phyloP scores from a whole-genome alignment of 352 stramenopile genomes.

The Thalassiosira ordinaria region DNA sequence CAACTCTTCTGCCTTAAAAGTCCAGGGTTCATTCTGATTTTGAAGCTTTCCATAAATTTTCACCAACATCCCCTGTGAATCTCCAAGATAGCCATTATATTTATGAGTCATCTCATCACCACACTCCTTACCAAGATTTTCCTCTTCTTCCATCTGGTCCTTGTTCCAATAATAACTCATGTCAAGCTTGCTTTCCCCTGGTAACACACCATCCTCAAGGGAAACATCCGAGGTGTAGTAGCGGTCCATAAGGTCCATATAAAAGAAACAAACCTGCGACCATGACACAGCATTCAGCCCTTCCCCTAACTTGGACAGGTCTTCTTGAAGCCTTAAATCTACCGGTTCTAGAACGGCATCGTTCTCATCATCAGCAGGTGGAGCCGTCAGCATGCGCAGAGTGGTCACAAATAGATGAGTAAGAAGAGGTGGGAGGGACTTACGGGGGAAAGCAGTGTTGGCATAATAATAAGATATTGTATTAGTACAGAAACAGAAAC shows the following conservation, averaged over 20 bases:
- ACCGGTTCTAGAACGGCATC: slow-evolving; percentile 28
- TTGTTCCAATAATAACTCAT: slow-evolving; percentile 58
- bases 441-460: too few relatives aligned
- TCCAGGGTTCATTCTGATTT: slow-evolving; percentile 75
- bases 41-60: slow-evolving; percentile 69
- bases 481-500: too few relatives aligned
- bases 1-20: slow-evolving; percentile 79
- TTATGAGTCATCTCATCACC: slow-evolving; percentile 16
- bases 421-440: slow-evolving; percentile 75
- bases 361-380: slow-evolving; percentile 13
- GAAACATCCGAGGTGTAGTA: slow-evolving; percentile 72
- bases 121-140: slow-evolving; percentile 22
- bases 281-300: slow-evolving; percentile 73
- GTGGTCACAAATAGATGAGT: slow-evolving; percentile 76
- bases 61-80: slow-evolving; percentile 38
- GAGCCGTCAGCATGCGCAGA: slow-evolving; percentile 61
- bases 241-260: slow-evolving; percentile 83
- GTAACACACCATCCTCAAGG: slow-evolving; percentile 58
- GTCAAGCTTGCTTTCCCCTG: slow-evolving; percentile 40
- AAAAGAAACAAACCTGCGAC: slow-evolving; percentile 75
- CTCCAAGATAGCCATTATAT: slow-evolving; percentile 68
- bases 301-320: slow-evolving; percentile 61
- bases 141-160: slow-evolving; percentile 29
- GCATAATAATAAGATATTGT: too few relatives aligned
- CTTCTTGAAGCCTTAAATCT: slow-evolving; percentile 50